Conservation (phyloP, 495 filamentous ascomycete species). For the Xanthoparmelia taractica region DNA sequence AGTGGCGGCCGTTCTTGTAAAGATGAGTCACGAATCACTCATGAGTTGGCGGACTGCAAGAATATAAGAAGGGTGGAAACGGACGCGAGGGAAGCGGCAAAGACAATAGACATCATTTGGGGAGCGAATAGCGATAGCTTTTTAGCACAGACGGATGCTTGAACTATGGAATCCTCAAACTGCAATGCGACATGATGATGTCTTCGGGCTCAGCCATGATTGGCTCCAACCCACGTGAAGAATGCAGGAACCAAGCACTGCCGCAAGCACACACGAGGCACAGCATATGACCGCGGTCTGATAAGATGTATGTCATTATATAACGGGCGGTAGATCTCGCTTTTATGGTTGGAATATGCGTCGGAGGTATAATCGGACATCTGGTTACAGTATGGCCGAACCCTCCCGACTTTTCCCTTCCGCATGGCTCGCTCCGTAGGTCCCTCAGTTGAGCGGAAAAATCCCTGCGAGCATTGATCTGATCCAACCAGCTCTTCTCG, state of each 20-base stretch:
- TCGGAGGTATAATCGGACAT: neutral
- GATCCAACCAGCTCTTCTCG: neutral
- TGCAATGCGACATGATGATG: neutral
- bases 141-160: neutral
- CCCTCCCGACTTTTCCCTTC: neutral
- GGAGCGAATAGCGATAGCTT: neutral
- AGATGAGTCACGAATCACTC: neutral
- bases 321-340: neutral
- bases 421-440: neutral
- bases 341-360: neutral
- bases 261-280: neutral
- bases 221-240: neutral
- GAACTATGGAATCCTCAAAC: neutral
- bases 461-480: neutral
- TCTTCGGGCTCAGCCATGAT: neutral
- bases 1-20: neutral
- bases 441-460: neutral
- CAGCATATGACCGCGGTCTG: neutral
- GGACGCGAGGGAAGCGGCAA: neutral
- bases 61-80: neutral
- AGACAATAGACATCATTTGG: neutral
- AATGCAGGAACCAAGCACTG: neutral
- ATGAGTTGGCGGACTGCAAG: neutral
- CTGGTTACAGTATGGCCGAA: neutral
- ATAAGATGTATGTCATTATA: neutral